Evolutionary conservation across 805 yeast genomes (phyloP).

Genomic region (Sugiyamaella floridensis): DNA sequence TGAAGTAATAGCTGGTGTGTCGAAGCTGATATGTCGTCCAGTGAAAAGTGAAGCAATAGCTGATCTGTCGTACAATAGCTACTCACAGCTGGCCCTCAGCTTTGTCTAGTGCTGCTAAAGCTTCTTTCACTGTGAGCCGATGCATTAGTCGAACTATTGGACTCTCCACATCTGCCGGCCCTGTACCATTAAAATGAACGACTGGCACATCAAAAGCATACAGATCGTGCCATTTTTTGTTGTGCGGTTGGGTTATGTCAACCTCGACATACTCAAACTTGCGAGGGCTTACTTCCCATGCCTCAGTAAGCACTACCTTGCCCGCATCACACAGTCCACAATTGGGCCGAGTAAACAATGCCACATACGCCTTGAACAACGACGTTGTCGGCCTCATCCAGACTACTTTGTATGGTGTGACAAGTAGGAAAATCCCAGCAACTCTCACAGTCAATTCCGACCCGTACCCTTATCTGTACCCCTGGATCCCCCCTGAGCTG

Average conservation of each 20-base stretch:
- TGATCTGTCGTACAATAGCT: too few relatives aligned
- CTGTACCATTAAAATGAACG: slow-evolving; percentile 20
- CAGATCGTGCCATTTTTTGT: slow-evolving; percentile 30
- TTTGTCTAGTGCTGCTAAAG: slow-evolving; percentile 10
- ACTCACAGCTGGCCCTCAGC: not conserved
- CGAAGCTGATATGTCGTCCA: too few relatives aligned
- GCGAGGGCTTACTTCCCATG: slow-evolving; percentile 14
- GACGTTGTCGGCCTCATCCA: slow-evolving; percentile 7
- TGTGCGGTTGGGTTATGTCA: slow-evolving; percentile 30
- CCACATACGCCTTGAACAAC: slow-evolving; percentile 11
- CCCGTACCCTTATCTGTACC: not conserved
- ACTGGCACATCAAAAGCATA: slow-evolving; percentile 36
- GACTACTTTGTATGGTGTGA: not conserved
- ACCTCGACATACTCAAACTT: slow-evolving; percentile 23
- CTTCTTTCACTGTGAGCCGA: slow-evolving; percentile 19
- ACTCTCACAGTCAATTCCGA: not conserved
- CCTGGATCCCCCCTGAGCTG: not conserved
- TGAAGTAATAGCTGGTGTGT: too few relatives aligned
- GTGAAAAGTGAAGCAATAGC: too few relatives aligned
- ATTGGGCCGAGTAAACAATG: slow-evolving; percentile 30
- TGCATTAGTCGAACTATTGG: slow-evolving; percentile 23
- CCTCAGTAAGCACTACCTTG: slow-evolving; percentile 17
- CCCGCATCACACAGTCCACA: slow-evolving; percentile 34
- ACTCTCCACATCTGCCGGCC: slow-evolving; percentile 9
- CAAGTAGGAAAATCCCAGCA: not conserved